phyloP scores from a whole-genome alignment of 1,139 yeast species.

The Casaregolazyma lundiana region DNA sequence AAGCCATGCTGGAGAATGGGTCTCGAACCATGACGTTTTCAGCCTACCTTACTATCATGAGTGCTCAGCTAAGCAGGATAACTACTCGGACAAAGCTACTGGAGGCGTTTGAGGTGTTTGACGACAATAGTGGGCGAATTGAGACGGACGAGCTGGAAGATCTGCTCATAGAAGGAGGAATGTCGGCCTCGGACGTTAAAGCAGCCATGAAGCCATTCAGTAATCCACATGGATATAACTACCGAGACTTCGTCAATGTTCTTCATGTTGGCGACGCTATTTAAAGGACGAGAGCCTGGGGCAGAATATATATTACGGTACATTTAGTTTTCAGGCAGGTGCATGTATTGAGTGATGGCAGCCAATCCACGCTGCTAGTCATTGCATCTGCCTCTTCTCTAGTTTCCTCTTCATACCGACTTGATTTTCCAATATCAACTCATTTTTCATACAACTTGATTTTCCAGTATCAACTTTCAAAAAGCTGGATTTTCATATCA shows the following conservation, averaged over 20 bases:
- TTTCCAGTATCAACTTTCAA: background rate
- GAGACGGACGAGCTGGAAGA: conserved; percentile 49
- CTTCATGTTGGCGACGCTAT: conserved; percentile 1
- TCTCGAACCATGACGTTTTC: conserved; percentile 63
- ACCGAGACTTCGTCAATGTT: conserved; percentile 37
- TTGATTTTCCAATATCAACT: too few relatives aligned
- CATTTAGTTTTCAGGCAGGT: background rate
- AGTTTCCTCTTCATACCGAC: too few relatives aligned
- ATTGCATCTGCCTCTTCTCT: too few relatives aligned
- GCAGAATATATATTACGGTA: background rate
- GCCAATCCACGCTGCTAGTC: too few relatives aligned
- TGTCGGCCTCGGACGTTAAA: conserved; percentile 50
- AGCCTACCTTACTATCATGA: conserved; percentile 64
- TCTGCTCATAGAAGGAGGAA: conserved; percentile 46
- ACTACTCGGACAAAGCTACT: conserved; percentile 58
- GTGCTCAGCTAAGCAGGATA: conserved; percentile 51
- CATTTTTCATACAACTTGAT: too few relatives aligned
- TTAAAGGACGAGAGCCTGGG: background rate
- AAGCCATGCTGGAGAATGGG: conserved; percentile 47
- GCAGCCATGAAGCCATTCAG: conserved; percentile 53
- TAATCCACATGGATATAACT: conserved; percentile 51
- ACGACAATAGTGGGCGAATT: conserved; percentile 39
- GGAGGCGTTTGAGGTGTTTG: conserved; percentile 60
- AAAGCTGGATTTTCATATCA: conserved; percentile 1
- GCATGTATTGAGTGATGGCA: too few relatives aligned